Conservation (phyloP, 140 eudicot species). For the Flaveria floridana region DNA sequence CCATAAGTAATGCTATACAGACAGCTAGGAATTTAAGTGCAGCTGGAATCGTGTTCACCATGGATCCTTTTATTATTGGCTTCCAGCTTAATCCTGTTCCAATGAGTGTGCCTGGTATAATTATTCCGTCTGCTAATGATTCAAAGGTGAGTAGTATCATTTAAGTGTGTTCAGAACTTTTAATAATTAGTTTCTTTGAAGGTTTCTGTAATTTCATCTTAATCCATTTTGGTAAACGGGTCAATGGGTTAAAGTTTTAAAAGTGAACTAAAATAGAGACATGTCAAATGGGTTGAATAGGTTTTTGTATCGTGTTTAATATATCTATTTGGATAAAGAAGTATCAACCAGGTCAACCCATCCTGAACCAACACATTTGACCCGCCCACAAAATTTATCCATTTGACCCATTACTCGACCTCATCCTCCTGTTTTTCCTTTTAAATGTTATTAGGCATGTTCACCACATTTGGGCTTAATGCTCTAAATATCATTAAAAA, state of each 20-base stretch:
- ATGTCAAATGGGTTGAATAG: neutral
- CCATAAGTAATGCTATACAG: constrained; percentile 73
- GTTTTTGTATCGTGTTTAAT: neutral
- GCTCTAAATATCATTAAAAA: no score
- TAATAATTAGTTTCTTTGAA: constrained; percentile 10
- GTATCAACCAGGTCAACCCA: no score
- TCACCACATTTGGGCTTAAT: no score
- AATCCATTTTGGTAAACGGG: neutral
- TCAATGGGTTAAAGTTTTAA: neutral
- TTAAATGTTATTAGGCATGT: no score
- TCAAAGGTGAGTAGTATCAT: constrained; percentile 66
- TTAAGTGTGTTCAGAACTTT: constrained; percentile 15
- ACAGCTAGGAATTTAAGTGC: constrained; percentile 90
- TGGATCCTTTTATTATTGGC: constrained; percentile 97
- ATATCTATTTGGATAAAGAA: no score
- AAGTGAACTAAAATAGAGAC: neutral
- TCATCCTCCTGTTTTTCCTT: no score
- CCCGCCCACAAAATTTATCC: no score
- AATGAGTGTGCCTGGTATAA: constrained; percentile 86
- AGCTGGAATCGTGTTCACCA: constrained; percentile 80
- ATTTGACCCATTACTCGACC: no score
- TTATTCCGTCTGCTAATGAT: constrained; percentile 82
- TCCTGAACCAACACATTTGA: no score
- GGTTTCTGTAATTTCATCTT: neutral
- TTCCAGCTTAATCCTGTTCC: constrained; percentile 96